phyloP scores from a whole-genome alignment of 208 protist species.

The Leishmania tarentolae region DNA sequence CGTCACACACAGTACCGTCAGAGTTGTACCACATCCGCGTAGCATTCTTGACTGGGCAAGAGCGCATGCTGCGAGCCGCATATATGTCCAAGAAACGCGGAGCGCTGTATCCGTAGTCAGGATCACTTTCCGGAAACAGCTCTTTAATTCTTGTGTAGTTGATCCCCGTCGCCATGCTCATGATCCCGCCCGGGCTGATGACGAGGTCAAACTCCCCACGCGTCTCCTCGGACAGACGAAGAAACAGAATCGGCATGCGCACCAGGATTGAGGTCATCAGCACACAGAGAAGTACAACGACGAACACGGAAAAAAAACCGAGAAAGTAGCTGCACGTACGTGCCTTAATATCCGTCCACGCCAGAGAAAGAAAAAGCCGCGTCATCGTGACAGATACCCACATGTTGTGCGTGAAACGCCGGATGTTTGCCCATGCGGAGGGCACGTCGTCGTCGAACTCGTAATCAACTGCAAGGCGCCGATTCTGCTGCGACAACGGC shows the following conservation, averaged over 20 bases:
- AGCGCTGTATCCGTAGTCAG: constrained; percentile 31
- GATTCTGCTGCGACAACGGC: constrained; percentile 4
- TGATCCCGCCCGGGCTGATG: constrained; percentile 41
- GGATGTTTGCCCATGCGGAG: constrained; percentile 9
- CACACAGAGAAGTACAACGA: constrained; percentile 74
- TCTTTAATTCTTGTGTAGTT: constrained; percentile 55
- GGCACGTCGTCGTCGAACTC: constrained; percentile 21
- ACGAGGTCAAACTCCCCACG: constrained; percentile 53
- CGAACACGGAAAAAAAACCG: constrained; percentile 63
- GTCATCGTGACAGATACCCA: constrained; percentile 33
- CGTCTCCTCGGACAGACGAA: constrained; percentile 54
- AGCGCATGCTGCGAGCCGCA: neutral
- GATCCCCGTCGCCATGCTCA: constrained; percentile 32
- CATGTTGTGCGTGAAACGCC: constrained; percentile 22
- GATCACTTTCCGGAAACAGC: constrained; percentile 15
- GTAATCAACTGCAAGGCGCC: constrained; percentile 30
- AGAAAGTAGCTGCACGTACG: constrained; percentile 65
- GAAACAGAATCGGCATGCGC: constrained; percentile 69
- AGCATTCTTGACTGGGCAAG: constrained; percentile 15
- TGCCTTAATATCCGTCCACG: constrained; percentile 36
- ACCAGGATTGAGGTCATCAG: constrained; percentile 62
- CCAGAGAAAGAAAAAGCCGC: constrained; percentile 44
- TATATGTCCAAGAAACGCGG: constrained; percentile 32
- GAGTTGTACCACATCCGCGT: constrained; percentile 19
- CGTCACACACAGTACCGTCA: constrained; percentile 3